Conservation (phyloP, 345 rosid species). For the Bruguiera gymnorhiza region DNA sequence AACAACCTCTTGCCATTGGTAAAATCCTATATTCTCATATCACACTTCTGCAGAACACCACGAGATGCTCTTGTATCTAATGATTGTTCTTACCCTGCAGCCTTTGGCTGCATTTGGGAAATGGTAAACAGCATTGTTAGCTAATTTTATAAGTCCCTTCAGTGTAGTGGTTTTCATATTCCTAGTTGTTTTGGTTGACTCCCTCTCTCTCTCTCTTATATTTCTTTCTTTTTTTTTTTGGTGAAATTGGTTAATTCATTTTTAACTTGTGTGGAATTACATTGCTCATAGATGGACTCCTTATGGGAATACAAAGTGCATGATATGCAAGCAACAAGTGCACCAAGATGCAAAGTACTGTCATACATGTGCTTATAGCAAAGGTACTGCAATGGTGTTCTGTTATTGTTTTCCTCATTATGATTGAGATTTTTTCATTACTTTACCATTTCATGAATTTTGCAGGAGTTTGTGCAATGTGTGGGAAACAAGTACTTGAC, state of each 20-base stretch:
- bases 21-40: no score
- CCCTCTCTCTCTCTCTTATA: not conserved
- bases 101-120: no score
- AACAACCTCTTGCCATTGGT: no score
- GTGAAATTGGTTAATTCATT: not conserved
- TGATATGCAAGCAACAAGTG: constrained; percentile 96
- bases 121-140: no score
- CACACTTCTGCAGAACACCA: no score
- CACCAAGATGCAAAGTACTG: constrained; percentile 97
- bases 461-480: constrained; percentile 97
- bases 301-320: constrained; percentile 81
- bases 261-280: not conserved
- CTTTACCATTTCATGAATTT: constrained; percentile 11
- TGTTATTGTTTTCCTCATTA: not conserved
- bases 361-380: constrained; percentile 94
- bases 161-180: not conserved
- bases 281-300: constrained; percentile 78
- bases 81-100: no score
- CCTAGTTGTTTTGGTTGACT: not conserved
- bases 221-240: not conserved
- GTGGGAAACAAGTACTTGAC: constrained; percentile 98
- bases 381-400: constrained; percentile 45
- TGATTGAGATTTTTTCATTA: not conserved
- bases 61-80: no score
- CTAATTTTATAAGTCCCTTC: no score